Percentiles rank a stretch among this genome's conserved stretches.
Evolutionary conservation across 2,329 filamentous ascomycete species (phyloP).

Genomic region (Arthrobotrys iridis): DNA sequence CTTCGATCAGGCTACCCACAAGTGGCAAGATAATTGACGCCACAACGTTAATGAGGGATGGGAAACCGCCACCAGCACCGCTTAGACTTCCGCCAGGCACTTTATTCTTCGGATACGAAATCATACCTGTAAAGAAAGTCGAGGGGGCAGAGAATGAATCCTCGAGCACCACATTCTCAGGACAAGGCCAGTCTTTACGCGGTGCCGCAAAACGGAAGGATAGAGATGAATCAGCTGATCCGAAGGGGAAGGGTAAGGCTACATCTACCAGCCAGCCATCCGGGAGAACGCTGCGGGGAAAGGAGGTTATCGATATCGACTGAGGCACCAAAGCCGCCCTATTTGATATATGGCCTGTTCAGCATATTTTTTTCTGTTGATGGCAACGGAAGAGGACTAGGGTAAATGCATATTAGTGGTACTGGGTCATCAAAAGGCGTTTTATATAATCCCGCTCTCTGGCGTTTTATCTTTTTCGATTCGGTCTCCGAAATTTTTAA

Average conservation of each 20-base stretch:
- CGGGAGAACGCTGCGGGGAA: conserved; percentile 40
- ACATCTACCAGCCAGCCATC: conserved; percentile 17
- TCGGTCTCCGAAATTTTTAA: background rate
- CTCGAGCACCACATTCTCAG: conserved; percentile 22
- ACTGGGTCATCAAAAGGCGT: conserved; percentile 9
- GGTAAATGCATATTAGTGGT: conserved; percentile 14
- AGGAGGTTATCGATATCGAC: conserved; percentile 46
- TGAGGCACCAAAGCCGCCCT: background rate
- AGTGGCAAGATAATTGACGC: conserved; percentile 41
- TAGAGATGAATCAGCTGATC: conserved; percentile 39
- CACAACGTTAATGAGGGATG: conserved; percentile 58
- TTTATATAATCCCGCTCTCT: conserved; percentile 4
- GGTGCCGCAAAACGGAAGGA: conserved; percentile 38
- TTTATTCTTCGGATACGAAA: conserved; percentile 94
- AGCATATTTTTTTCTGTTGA: conserved; percentile 4
- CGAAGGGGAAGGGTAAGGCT: conserved; percentile 49
- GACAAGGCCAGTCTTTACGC: conserved; percentile 39
- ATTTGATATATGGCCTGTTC: background rate
- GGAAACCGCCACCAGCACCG: conserved; percentile 74
- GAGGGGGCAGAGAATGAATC: conserved; percentile 19
- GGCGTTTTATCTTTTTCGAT: conserved; percentile 16
- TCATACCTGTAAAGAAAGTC: conserved; percentile 81
- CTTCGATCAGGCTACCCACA: conserved; percentile 58
- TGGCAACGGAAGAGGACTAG: background rate
- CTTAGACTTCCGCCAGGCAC: conserved; percentile 86